phyloP scores from a whole-genome alignment of 345 rosid species.

The Firmiana major region DNA sequence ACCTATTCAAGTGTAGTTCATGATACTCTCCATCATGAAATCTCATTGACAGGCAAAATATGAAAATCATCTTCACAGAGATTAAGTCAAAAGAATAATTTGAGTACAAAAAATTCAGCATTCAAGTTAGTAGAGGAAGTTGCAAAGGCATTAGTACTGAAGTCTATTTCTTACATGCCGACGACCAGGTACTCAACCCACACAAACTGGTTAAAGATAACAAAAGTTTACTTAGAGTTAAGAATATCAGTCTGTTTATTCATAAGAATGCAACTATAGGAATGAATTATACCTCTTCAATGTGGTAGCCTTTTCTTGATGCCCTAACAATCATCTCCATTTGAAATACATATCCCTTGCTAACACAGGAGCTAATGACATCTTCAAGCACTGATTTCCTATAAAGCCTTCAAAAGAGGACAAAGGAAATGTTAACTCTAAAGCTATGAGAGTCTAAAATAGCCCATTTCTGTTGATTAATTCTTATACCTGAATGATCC shows the following conservation, averaged over 20 bases:
- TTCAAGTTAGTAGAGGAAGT: not conserved
- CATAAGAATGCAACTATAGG: constrained; percentile 2
- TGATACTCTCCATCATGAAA: not conserved
- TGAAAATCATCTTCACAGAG: not conserved
- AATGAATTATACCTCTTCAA: constrained; percentile 69
- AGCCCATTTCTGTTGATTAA: not conserved
- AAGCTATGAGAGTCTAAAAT: not conserved
- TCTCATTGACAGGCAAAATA: not conserved
- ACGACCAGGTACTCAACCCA: not conserved
- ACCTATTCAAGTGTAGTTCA: not conserved
- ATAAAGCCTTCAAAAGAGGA: constrained; percentile 55
- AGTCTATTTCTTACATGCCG: not conserved
- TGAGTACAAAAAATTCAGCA: not conserved
- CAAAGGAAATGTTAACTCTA: constrained; percentile 14
- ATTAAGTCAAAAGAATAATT: not conserved
- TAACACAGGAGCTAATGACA: constrained; percentile 71
- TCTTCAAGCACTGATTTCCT: constrained; percentile 83
- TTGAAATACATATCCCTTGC: constrained; percentile 95
- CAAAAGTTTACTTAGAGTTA: not conserved
- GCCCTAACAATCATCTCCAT: constrained; percentile 99
- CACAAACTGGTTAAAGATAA: not conserved
- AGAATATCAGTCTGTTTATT: not conserved
- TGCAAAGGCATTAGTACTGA: not conserved
- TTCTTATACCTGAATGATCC: constrained; percentile 81
- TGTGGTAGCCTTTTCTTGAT: constrained; percentile 76